Conservation (phyloP, 768 basidiomycete species). For the Hortiboletus flavorubellus region DNA sequence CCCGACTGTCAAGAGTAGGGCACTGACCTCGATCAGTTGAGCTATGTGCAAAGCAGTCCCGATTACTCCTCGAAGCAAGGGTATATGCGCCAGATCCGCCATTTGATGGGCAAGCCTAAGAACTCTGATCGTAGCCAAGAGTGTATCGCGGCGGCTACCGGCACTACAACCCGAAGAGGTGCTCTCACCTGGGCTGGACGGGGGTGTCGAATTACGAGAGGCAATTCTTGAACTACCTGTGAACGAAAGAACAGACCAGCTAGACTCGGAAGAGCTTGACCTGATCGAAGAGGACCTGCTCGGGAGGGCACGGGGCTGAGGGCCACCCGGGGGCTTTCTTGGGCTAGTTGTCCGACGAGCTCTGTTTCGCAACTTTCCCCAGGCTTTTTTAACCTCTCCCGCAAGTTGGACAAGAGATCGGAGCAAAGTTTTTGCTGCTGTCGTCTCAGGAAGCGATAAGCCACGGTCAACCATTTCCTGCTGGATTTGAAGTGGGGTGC, state of each 20-base stretch:
- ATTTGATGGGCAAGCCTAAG: constrained; percentile 8
- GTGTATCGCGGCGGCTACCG: neutral
- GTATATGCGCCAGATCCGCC: constrained; percentile 1
- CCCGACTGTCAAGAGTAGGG: neutral
- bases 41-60: constrained; percentile 8
- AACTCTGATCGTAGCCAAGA: neutral
- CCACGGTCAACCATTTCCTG: constrained; percentile 16
- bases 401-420: neutral
- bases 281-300: neutral
- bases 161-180: constrained; percentile 1
- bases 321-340: neutral
- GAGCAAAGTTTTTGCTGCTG: constrained; percentile 16
- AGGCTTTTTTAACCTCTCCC: constrained; percentile 7
- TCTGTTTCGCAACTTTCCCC: constrained; percentile 1
- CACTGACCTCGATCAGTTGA: constrained; percentile 7
- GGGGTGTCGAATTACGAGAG: neutral
- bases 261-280: neutral
- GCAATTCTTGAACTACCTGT: neutral
- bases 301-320: neutral
- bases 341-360: neutral
- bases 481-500: constrained; percentile 12
- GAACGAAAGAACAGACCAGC: neutral
- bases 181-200: neutral
- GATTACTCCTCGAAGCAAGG: constrained; percentile 8
- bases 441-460: constrained; percentile 8